Base-by-base conservation (phyloP, 805 yeast genomes). In the Ogataea chonburiensis region DNA sequence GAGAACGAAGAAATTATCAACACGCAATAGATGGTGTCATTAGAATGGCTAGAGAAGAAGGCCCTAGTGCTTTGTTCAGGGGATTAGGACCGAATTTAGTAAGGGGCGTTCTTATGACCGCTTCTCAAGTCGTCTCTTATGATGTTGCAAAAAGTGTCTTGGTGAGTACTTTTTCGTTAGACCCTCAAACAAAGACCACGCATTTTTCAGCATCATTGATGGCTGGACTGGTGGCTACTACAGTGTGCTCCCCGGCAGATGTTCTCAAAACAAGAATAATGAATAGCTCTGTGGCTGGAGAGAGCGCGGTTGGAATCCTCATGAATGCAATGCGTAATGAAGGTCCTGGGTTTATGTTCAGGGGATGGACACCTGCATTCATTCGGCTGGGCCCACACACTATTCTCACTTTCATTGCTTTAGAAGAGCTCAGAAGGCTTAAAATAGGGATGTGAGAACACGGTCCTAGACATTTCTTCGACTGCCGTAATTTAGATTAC, bases 331-430 rank as follows among this genome's bases (percentile, higher is more conserved):
- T 86, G 13, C 71, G 69, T 44, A 63, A 52, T 9, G 95, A 86
- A 60, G 96, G 96, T 15, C 68, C 76, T 10, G 72, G 79, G 1
- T 87, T 87, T 63, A 75, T 86, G 80, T 86, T 86, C 63, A 70
- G 95, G 60, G 96, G 96, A 17, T 86, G 96, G 96, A 64, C 83
- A 23, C 95, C 95, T 20, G 79, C 93, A 27, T 86, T 86, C 55
- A 74, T 86, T 5, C 76, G 96, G 55, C 68, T 86, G 44, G 95
- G 95, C 0, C 96, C 96, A 22, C 84, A 79, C 47, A 81, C 87
- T 0, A 79, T 81, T 37, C 70, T 81, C 14, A 81, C 84, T 1
- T 81, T 81, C 58, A 61, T 80, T 47, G 85, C 78, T 7, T 71
- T 80, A 37, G 87, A 80, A 55, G 82, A 80, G 52, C 62, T 80